Evolutionary conservation across 1,284 basidiomycete species (phyloP), one percentile per base, ranked within the genome.

Genomic region (Exobasidium cylindrosporum): DNA sequence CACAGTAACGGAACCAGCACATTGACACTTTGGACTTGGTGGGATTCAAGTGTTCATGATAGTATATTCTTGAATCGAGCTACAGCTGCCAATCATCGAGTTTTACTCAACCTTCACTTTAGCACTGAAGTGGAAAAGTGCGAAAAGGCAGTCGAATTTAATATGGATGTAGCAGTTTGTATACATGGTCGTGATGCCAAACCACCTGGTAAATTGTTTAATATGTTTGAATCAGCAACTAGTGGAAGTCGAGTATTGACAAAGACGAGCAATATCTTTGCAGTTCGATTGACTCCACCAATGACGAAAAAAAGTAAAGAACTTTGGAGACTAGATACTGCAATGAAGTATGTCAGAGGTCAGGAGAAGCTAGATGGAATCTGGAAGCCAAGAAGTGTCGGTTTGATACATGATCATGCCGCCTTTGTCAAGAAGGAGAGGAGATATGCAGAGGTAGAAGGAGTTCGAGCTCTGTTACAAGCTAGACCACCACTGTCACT

Each of bases 31-130:
- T 77, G 74, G 74, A 66, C 74, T 83, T 30, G 88, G 87, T 98
- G 95, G 95, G 96, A 98, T 81, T 91, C 91, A 1, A 91, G 92
- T 63, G 83, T 92, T 4, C 95, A 97, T 81, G 88, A 93, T 72
- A 93, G 91, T 3, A 81, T 87, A 17, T 83, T 94, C 58, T 84
- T 98, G 63, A 95, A 97, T 80, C 86, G 88, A 17, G 87, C 91
- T 24, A 97, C 95, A 0, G 84, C 86, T 0, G 77, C 85, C 3
- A 87, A 87, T 49, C 90, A 94, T 67, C 87, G 90, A 24, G 84
- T 96, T 7, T 82, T 97, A 35, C 80, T 97, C 32, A 88, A 89
- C 69, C 76, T 96, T 1, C 85, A 83, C 3, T 40, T 60, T 30
- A n/a, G n/a, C 29, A 92, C 89, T 84, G 84, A 86, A 29, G 85